These are phyloP conservation scores for Aspergillus aculeatus DNA, from an alignment of 2,329 filamentous ascomycete species.

Conservation along the genomic window DNA sequence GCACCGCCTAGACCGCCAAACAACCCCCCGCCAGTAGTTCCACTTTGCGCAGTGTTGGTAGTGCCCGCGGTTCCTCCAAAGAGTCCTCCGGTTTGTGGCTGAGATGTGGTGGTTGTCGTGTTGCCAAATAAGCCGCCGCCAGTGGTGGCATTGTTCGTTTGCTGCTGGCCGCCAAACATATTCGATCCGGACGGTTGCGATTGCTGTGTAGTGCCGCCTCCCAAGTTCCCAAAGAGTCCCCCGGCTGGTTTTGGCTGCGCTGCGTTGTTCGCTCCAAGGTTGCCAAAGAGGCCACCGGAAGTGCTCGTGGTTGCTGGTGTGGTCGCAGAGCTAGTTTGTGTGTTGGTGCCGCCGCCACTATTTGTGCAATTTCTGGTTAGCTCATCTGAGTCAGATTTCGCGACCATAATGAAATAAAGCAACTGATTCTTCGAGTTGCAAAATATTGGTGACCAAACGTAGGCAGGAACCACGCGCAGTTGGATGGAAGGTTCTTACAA, in stretches of 20 bases:
- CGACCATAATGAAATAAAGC: not conserved
- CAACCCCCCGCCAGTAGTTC: slow-evolving; percentile 29
- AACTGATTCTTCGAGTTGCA: not conserved
- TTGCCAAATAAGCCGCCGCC: slow-evolving; percentile 32
- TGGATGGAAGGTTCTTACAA: slow-evolving; percentile 41
- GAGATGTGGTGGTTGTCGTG: slow-evolving; percentile 28
- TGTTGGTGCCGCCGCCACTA: slow-evolving; percentile 29
- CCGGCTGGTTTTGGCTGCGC: slow-evolving; percentile 35
- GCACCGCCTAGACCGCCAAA: slow-evolving; percentile 30
- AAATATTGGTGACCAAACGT: not conserved
- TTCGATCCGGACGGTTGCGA: slow-evolving; percentile 29
- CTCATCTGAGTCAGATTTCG: not conserved
- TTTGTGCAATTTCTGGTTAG: slow-evolving; percentile 7
- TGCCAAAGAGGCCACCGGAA: slow-evolving; percentile 33
- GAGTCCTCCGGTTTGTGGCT: slow-evolving; percentile 29
- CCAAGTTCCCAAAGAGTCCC: slow-evolving; percentile 32
- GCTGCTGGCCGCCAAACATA: slow-evolving; percentile 35
- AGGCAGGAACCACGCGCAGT: not conserved
- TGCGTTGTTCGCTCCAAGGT: slow-evolving; percentile 21
- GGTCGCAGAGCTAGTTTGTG: slow-evolving; percentile 29
- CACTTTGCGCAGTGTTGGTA: slow-evolving; percentile 24
- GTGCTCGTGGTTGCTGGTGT: slow-evolving; percentile 29
- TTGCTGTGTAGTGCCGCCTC: slow-evolving; percentile 27
- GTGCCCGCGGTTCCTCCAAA: slow-evolving; percentile 21
- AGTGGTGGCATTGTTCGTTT: slow-evolving; percentile 22